A percentile compares a stretch with the other conserved stretches of the same genome.
These are phyloP conservation scores for Emiliania huxleyi DNA, from an alignment of 78 protist genomes.

Conservation along the genomic window DNA sequence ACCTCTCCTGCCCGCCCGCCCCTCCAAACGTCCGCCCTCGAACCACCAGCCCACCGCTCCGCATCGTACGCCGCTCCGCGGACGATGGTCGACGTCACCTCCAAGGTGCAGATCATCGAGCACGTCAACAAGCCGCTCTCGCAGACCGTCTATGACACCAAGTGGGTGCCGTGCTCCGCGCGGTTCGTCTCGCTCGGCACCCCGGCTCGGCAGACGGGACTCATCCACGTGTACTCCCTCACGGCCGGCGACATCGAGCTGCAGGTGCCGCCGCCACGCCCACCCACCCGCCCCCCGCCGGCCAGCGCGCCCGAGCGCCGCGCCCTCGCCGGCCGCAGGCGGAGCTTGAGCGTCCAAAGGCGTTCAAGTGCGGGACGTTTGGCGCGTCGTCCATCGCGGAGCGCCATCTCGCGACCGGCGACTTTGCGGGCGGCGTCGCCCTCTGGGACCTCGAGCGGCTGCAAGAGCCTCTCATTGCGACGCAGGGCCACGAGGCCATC, in stretches of 20 bases:
- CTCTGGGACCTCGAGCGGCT: constrained; percentile 61
- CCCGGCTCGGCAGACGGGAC: constrained; percentile 56
- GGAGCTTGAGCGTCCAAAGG: neutral
- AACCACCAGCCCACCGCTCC: no score
- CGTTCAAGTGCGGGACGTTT: constrained; percentile 76
- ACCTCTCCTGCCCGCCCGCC: no score
- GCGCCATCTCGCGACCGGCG: constrained; percentile 70
- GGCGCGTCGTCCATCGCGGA: constrained; percentile 37
- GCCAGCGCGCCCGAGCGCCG: no score
- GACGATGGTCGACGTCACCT: constrained; percentile 27
- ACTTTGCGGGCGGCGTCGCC: constrained; percentile 54
- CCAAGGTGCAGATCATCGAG: constrained; percentile 61
- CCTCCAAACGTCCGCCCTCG: no score
- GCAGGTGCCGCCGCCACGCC: no score
- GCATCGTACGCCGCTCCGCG: no score
- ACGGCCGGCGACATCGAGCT: constrained; percentile 26
- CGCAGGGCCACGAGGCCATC: constrained; percentile 40
- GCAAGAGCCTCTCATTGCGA: constrained; percentile 14
- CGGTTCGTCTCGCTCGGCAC: constrained; percentile 62
- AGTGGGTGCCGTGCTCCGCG: constrained; percentile 66
- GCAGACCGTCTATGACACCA: constrained; percentile 54
- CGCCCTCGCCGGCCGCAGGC: no score
- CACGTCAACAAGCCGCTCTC: constrained; percentile 56
- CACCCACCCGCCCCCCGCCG: no score
- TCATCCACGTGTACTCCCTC: constrained; percentile 53